Evolutionary conservation across 2,329 filamentous ascomycete genomes (phyloP), one percentile per base, ranked within the genome.

Genomic region (Aschersonia sp.): DNA sequence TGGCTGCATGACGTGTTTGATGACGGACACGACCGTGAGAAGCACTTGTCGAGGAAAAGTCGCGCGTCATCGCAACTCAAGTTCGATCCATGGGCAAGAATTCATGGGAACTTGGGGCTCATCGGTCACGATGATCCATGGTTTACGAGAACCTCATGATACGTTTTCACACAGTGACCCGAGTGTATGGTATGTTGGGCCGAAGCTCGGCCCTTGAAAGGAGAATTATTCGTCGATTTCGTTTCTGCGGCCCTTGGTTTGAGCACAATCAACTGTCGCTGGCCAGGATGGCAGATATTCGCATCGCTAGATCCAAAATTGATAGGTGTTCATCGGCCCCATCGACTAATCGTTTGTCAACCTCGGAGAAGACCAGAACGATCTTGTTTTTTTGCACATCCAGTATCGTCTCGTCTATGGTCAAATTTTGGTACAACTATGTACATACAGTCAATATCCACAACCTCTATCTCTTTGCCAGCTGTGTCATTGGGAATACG

Each of bases 281-380:
- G 41, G 70, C 72, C 61, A 94, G 60, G 49, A 92, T 80, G 32
- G 76, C 77, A 0, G 86, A 86, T 67, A 95, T 84, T 58, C 86
- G 81, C 59, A 97, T 71, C 6, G 84, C 75, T 53, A 97, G 62
- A 63, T 98, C 90, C 32, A 98, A 68, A 50, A 97, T 84, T 1
- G 86, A 87, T 30, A 98, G 70, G 62, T 98, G 90, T 67, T 98
- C 92, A 60, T 98, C 92, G 2, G 89, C 84, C 7, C 92, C 92
- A 63, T 99, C 94, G 5, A 95, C 84, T 44, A 98, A 67, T 53
- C 92, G 77, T 72, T 97, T 97, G 61, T 99, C 92, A 31, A 90
- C 75, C 63, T 97, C 89, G 1, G 89, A 95, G 60, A 98, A 98
- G 4, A 90, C 73, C 52, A 86, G 73, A 44, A 90, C 83, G 50